Evolutionary conservation across 2,329 filamentous ascomycete genomes (phyloP), one percentile per base, ranked within the genome.

Genomic region (Geosmithia putterillii): DNA sequence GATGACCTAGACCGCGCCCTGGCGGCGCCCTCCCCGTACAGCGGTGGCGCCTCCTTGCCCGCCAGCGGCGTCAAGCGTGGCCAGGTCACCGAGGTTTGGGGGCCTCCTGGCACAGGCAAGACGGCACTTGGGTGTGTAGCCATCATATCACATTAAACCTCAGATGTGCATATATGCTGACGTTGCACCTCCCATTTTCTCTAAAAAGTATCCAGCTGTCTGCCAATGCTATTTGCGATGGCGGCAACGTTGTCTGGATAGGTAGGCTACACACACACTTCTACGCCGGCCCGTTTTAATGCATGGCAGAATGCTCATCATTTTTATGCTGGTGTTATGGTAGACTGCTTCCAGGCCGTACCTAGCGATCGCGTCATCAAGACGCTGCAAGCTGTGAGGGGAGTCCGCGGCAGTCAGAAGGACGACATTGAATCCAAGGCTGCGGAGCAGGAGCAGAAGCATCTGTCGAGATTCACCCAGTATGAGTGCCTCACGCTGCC

Each of bases 31-130:
- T n/a, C 28, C 46, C 3, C 12, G 36, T 37, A 48, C 51, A 34
- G 45, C 46, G 44, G 47, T 25, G 38, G 20, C 9, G 47, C 45
- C 42, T 46, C 49, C 12, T 3, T 39, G 23, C 44, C 42, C 9
- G 50, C 47, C 43, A 71, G 73, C 17, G 88, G 87, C 4, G 68
- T 94, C 40, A 73, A 73, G 47, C 76, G 80, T 45, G 86, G 88
- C 14, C 84, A 87, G 58, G 71, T 95, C 37, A 85, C 84, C 3
- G 90, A 96, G 61, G 66, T 95, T 41, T 94, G 86, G 74, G 90
- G 90, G 1, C 87, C 89, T 10, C 83, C 86, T 8, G 89, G 88
- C 2, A 76, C 76, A 21, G 90, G 89, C 23, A 95, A 94, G 69
- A 94, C 87, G 4, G 72, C 82, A 12, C 67, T 95, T 52, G 84